Evolutionary conservation across 768 basidiomycete species (phyloP).

Genomic region (Boletus sensibilis): DNA sequence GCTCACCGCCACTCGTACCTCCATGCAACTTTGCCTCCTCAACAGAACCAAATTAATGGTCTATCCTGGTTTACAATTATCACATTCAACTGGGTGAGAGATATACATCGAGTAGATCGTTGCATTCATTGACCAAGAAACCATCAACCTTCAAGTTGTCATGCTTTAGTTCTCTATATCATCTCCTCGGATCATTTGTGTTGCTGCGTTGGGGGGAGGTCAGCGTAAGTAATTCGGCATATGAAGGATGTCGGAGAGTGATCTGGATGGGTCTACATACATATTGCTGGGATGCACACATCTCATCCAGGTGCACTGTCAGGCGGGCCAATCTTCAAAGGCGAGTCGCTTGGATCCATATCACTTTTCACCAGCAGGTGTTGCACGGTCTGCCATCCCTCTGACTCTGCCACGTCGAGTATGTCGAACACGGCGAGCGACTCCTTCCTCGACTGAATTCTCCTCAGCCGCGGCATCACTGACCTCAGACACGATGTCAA

Average conservation of each 20-base stretch:
- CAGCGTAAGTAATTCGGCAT: too few species aligned
- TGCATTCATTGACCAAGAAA: too few species aligned
- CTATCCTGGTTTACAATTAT: too few species aligned
- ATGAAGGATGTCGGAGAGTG: background rate
- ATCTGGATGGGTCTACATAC: background rate
- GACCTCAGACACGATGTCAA: slow-evolving; percentile 10
- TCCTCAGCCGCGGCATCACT: slow-evolving; percentile 11
- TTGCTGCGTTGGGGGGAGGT: too few species aligned
- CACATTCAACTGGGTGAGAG: too few species aligned
- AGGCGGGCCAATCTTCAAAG: background rate
- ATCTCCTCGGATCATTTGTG: too few species aligned
- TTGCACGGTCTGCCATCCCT: background rate
- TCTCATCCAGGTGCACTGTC: background rate
- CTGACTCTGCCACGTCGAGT: background rate
- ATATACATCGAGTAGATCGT: too few species aligned
- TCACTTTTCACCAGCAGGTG: background rate
- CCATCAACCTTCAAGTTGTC: too few species aligned
- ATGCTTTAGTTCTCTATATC: too few species aligned
- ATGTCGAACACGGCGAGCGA: background rate
- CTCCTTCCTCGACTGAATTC: background rate
- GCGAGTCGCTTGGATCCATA: background rate
- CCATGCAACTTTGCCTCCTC: too few species aligned
- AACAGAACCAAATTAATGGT: too few species aligned
- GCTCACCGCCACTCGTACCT: too few species aligned
- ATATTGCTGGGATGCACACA: background rate